phyloP scores from a whole-genome alignment of 305 asterid species.

The Stenogyne calaminthoides region DNA sequence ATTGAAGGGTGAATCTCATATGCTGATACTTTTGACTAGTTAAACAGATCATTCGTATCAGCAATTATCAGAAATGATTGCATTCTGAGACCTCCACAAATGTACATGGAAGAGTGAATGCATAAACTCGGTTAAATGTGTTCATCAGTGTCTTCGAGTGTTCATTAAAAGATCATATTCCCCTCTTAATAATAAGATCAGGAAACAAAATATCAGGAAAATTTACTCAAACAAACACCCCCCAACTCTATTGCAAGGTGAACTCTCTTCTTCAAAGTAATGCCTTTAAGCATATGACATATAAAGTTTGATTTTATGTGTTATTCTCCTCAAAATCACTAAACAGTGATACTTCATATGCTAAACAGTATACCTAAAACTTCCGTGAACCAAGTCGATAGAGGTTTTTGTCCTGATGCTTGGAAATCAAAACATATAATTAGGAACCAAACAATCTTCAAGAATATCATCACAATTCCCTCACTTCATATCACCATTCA shows the following conservation, averaged over 20 bases:
- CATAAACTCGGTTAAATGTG: not conserved
- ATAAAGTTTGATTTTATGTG: not conserved
- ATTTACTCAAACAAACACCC: not conserved
- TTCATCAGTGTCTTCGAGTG: not conserved
- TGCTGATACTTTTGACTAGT: not conserved
- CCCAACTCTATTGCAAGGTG: not conserved
- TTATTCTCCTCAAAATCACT: not conserved
- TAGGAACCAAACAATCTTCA: too few relatives aligned
- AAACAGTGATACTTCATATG: too few relatives aligned
- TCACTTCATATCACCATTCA: too few relatives aligned
- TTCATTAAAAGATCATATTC: not conserved
- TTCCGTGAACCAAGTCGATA: too few relatives aligned
- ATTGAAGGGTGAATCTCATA: not conserved
- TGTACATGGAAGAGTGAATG: not conserved
- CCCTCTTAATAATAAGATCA: not conserved
- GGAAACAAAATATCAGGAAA: not conserved
- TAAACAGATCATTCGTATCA: not conserved
- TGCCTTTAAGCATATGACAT: not conserved
- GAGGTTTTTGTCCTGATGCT: too few relatives aligned
- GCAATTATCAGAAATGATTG: not conserved
- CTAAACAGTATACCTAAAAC: too few relatives aligned
- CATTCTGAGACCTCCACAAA: not conserved
- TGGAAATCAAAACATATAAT: too few relatives aligned
- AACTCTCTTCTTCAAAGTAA: not conserved
- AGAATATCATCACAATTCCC: not conserved